phyloP scores from a whole-genome alignment of 2,329 filamentous ascomycete genomes.

The Tolypocladium inflatum region DNA sequence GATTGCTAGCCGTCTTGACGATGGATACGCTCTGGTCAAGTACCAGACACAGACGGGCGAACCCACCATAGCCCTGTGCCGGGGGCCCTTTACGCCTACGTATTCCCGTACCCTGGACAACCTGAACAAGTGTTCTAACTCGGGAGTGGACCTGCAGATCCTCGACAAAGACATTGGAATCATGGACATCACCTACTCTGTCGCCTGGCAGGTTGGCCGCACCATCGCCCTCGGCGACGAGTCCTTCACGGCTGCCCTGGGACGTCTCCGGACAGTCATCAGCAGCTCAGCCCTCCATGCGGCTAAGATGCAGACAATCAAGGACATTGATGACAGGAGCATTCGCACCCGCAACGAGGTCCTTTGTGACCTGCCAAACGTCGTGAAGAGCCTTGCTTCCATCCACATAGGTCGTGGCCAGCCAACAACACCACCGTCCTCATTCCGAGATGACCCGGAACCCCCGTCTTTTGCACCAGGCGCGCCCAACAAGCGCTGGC shows the following conservation, averaged over 20 bases:
- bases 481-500: no score
- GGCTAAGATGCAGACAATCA: no score
- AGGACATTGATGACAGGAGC: no score
- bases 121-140: conserved; percentile 17
- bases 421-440: no score
- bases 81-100: conserved; percentile 27
- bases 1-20: conserved; percentile 12
- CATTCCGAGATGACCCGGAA: no score
- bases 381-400: no score
- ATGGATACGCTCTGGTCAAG: conserved; percentile 28
- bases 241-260: conserved; percentile 14
- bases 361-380: no score
- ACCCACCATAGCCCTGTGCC: conserved; percentile 21
- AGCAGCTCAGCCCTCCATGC: no score
- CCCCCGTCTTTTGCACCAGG: no score
- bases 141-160: conserved; percentile 25
- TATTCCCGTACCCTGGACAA: conserved; percentile 5
- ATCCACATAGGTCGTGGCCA: no score
- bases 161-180: conserved; percentile 26
- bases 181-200: conserved; percentile 33
- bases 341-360: no score
- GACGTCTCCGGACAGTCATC: not conserved
- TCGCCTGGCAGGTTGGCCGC: conserved; percentile 33
- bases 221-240: conserved; percentile 25
- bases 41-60: conserved; percentile 30